phyloP scores from a whole-genome alignment of 805 yeast species.

The Peterozyma xylosa region DNA sequence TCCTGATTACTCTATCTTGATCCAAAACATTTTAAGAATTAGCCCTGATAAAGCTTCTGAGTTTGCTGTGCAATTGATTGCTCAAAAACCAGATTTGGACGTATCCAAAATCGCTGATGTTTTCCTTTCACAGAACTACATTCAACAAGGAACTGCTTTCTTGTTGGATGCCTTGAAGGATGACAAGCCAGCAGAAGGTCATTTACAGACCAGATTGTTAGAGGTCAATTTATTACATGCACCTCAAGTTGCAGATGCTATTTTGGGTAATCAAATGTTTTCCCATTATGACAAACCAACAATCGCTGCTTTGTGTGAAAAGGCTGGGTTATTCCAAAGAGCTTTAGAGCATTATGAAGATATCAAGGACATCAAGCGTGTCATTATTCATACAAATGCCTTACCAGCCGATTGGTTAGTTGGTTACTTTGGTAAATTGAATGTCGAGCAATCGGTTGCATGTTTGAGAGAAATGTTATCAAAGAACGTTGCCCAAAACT shows the following conservation, averaged over 20 bases:
- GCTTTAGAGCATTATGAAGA: constrained; percentile 96
- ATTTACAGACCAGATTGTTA: constrained; percentile 86
- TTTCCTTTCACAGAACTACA: constrained; percentile 86
- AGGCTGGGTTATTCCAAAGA: constrained; percentile 92
- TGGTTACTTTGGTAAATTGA: constrained; percentile 83
- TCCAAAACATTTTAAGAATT: constrained; percentile 84
- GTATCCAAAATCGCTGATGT: constrained; percentile 87
- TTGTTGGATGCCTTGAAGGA: constrained; percentile 90
- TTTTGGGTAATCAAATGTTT: constrained; percentile 91
- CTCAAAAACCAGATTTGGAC: constrained; percentile 58
- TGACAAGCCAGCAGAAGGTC: constrained; percentile 92
- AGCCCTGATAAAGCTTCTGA: constrained; percentile 98
- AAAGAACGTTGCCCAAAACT: constrained; percentile 71
- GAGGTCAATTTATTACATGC: constrained; percentile 93
- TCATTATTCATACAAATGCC: constrained; percentile 76
- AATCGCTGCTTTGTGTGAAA: constrained; percentile 87
- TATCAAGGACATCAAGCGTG: constrained; percentile 91
- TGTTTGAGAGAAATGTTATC: constrained; percentile 83
- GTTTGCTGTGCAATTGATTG: constrained; percentile 81
- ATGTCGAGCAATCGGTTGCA: constrained; percentile 86
- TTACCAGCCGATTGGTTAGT: constrained; percentile 94
- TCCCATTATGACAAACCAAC: constrained; percentile 92
- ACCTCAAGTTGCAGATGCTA: constrained; percentile 99
- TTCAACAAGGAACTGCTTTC: constrained; percentile 98
- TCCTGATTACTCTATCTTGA: constrained; percentile 84